These are phyloP conservation scores for Gaeumannomyces tritici DNA, from an alignment of 2,329 filamentous ascomycete species.

Conservation along the genomic window DNA sequence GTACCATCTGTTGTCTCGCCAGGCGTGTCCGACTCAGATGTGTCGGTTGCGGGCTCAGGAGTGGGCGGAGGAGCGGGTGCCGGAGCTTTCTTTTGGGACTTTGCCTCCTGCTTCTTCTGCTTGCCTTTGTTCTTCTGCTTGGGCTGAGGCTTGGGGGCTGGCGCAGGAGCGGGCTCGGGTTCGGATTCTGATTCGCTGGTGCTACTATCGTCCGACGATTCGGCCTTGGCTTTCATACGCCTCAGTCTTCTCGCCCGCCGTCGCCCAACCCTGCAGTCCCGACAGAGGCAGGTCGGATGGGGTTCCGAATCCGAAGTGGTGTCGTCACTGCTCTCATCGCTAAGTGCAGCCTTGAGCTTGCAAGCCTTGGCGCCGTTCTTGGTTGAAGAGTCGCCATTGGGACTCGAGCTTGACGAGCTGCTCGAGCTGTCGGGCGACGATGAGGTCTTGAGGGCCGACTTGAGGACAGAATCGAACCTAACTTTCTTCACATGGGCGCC, in stretches of 20 bases:
- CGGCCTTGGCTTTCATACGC: constrained; percentile 6
- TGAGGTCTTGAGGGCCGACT: constrained; percentile 25
- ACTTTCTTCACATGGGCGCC: constrained; percentile 27
- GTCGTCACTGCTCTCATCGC: constrained; percentile 7
- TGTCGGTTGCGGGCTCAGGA: background rate
- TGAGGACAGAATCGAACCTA: constrained; percentile 26
- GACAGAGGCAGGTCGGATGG: constrained; percentile 25
- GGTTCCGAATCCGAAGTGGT: constrained; percentile 19
- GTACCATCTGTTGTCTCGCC: constrained; percentile 3
- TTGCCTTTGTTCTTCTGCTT: constrained; percentile 1
- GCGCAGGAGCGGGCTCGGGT: background rate
- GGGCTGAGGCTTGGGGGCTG: background rate
- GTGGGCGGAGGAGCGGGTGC: background rate
- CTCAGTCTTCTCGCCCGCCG: constrained; percentile 14
- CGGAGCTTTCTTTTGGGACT: constrained; percentile 4
- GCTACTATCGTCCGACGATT: constrained; percentile 5
- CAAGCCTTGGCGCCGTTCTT: constrained; percentile 8
- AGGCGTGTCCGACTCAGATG: background rate
- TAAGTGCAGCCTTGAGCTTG: constrained; percentile 8
- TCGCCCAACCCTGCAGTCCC: constrained; percentile 16
- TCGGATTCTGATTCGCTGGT: constrained; percentile 1
- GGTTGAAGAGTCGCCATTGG: background rate
- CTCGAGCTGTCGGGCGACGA: constrained; percentile 12
- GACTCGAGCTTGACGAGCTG: constrained; percentile 9
- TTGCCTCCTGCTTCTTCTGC: constrained; percentile 1